Conservation (phyloP, 805 yeast genomes). For the Saccharomyces eubayanus region DNA sequence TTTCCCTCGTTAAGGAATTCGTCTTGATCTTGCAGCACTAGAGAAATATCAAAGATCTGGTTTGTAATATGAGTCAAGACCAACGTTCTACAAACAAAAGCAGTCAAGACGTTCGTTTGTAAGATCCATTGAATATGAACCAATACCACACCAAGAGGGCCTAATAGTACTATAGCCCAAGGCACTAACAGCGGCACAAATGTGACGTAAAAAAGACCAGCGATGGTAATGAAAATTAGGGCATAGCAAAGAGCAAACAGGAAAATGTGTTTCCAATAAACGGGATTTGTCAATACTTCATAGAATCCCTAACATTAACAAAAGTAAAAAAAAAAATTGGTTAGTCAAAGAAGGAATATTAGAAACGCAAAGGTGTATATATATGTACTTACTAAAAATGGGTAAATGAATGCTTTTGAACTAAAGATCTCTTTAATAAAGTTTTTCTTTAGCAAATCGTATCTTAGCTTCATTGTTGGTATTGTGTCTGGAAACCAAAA, state of each 20-base stretch:
- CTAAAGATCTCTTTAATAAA: constrained; percentile 10
- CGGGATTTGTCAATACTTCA: constrained; percentile 15
- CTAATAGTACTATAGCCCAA: constrained; percentile 22
- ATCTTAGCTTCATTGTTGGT: constrained; percentile 1
- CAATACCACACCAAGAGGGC: constrained; percentile 27
- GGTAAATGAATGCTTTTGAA: constrained; percentile 14
- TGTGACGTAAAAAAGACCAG: constrained; percentile 16
- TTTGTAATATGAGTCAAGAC: constrained; percentile 19
- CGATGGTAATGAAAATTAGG: constrained; percentile 17
- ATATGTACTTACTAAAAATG: constrained; percentile 13
- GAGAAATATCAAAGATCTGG: constrained; percentile 18
- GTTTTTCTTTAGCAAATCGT: constrained; percentile 4
- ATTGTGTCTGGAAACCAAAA: neutral
- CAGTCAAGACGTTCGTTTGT: constrained; percentile 23
- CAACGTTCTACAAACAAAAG: constrained; percentile 17
- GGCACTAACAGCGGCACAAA: constrained; percentile 23
- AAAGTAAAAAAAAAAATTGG: neutral
- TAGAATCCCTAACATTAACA: constrained; percentile 18
- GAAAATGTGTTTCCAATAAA: constrained; percentile 25
- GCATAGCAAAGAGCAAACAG: constrained; percentile 20
- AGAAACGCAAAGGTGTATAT: constrained; percentile 1
- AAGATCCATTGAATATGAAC: constrained; percentile 27
- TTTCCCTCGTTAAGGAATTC: constrained; percentile 13
- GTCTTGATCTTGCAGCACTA: constrained; percentile 12
- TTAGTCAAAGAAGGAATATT: neutral